Conservation (phyloP, 257 asterid species). For the Solanum boliviense region DNA sequence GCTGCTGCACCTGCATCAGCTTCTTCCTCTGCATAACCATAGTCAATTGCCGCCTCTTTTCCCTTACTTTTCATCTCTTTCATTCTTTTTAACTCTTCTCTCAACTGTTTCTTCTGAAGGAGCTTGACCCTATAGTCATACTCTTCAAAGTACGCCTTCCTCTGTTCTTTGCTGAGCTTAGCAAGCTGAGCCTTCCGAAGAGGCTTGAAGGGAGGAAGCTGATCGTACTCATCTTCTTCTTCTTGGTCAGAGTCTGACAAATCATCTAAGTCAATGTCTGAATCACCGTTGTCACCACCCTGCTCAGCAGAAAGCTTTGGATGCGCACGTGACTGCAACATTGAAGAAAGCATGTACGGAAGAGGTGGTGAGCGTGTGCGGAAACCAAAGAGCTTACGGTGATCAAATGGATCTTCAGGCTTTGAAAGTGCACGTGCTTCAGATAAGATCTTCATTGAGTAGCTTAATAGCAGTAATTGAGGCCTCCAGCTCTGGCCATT, state of each 20-base stretch:
- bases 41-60: constrained; percentile 20
- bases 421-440: constrained; percentile 63
- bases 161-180: constrained; percentile 66
- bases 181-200: constrained; percentile 64
- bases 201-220: constrained; percentile 96
- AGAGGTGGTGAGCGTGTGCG: constrained; percentile 85
- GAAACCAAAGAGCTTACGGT: constrained; percentile 64
- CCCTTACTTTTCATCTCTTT: constrained; percentile 50
- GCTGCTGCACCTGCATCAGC: constrained; percentile 74
- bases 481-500: constrained; percentile 95
- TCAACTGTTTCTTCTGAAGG: constrained; percentile 89
- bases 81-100: constrained; percentile 74
- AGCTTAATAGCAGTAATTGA: constrained; percentile 69
- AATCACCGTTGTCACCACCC: constrained; percentile 65
- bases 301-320: constrained; percentile 79
- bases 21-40: constrained; percentile 56
- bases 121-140: constrained; percentile 91
- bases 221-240: constrained; percentile 90
- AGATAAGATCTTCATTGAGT: constrained; percentile 74
- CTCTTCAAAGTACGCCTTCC: constrained; percentile 84
- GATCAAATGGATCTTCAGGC: constrained; percentile 74
- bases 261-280: constrained; percentile 87
- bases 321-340: constrained; percentile 86
- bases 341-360: constrained; percentile 82
- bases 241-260: constrained; percentile 66